A percentile compares a stretch with the other conserved stretches of the same genome.
Evolutionary conservation across 306 rosid genomes (phyloP).

Genomic region (Acacia melanoxylon): DNA sequence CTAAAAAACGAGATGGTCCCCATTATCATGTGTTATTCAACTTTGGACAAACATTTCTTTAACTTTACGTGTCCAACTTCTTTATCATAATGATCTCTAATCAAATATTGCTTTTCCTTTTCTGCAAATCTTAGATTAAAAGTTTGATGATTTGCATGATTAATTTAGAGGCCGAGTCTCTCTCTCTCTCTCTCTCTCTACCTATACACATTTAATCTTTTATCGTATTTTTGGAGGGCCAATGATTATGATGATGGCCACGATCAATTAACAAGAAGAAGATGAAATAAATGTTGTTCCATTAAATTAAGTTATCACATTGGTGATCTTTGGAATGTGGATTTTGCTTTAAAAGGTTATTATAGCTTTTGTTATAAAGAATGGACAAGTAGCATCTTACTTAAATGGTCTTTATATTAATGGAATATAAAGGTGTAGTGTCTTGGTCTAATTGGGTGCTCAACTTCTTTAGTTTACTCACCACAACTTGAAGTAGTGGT

Average conservation of each 20-base stretch:
- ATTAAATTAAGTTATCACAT: slow-evolving; percentile 40
- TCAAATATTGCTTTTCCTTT: slow-evolving; percentile 42
- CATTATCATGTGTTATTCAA: slow-evolving; percentile 41
- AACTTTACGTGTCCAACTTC: slow-evolving; percentile 54
- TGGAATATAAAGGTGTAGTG: slow-evolving; percentile 46
- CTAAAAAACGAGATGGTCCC: slow-evolving; percentile 20
- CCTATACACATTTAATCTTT: neutral
- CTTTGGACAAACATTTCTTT: slow-evolving; percentile 60
- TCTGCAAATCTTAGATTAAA: slow-evolving; percentile 56
- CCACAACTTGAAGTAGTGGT: neutral
- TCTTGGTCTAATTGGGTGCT: slow-evolving; percentile 21
- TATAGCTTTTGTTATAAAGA: neutral
- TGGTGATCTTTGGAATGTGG: slow-evolving; percentile 30
- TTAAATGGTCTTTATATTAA: neutral
- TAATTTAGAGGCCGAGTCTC: neutral
- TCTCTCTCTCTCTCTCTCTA: neutral
- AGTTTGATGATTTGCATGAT: slow-evolving; percentile 38
- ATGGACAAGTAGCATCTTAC: slow-evolving; percentile 2
- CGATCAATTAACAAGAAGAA: slow-evolving; percentile 13
- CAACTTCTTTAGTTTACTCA: neutral
- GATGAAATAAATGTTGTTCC: slow-evolving; percentile 28
- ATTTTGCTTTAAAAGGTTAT: slow-evolving; percentile 37
- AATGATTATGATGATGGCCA: slow-evolving; percentile 13
- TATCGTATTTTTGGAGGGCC: neutral
- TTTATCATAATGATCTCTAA: slow-evolving; percentile 46